phyloP scores from a whole-genome alignment of 352 stramenopile species.

The Globisporangium viniferum region DNA sequence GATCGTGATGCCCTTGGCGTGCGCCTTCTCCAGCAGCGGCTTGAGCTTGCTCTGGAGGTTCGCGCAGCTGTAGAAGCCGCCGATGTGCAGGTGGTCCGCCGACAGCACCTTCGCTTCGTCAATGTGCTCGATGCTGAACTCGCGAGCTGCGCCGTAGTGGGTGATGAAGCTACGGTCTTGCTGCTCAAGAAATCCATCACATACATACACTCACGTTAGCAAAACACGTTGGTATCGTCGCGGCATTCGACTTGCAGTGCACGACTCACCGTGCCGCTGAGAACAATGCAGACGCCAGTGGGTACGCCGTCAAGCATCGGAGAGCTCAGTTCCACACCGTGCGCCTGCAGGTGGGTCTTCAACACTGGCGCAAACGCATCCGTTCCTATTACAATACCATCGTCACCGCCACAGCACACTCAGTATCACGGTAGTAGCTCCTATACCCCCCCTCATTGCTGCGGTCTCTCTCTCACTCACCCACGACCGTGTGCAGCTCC shows the following conservation, averaged over 20 bases:
- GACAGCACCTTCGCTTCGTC: conserved; percentile 52
- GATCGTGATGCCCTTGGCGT: conserved; percentile 59
- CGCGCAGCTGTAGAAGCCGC: conserved; percentile 77
- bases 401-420: not conserved
- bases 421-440: not conserved
- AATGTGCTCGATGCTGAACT: conserved; percentile 69
- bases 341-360: conserved; percentile 39
- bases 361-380: conserved; percentile 44
- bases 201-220: conserved; percentile 1
- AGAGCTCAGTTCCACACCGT: conserved; percentile 41
- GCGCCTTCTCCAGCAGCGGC: conserved; percentile 52
- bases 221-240: not conserved
- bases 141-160: conserved; percentile 67
- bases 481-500: conserved; percentile 58
- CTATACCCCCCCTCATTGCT: not conserved
- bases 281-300: conserved; percentile 79
- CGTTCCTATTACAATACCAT: conserved; percentile 26
- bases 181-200: conserved; percentile 20
- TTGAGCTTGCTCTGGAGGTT: conserved; percentile 59
- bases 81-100: conserved; percentile 72
- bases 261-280: conserved; percentile 52
- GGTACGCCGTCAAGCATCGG: conserved; percentile 32
- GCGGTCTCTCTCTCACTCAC: conserved; percentile 16
- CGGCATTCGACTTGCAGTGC: not conserved
- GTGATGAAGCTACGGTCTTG: conserved; percentile 82